A percentile compares a stretch with the other conserved stretches of the same genome.
phyloP scores from a whole-genome alignment of 2,329 filamentous ascomycete species.

The Tolypocladium sp. region DNA sequence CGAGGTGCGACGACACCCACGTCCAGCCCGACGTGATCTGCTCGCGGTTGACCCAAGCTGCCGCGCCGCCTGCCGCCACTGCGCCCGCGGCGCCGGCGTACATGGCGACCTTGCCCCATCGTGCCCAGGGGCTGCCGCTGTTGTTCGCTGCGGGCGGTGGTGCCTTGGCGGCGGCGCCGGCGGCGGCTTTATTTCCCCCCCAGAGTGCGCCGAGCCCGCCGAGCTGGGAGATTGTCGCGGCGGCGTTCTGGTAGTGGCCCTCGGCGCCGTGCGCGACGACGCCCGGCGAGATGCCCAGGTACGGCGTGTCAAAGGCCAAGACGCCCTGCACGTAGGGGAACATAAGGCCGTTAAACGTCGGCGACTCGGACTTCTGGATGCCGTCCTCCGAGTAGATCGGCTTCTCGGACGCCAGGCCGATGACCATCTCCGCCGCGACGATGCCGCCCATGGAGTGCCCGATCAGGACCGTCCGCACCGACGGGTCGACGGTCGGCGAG shows the following conservation, averaged over 20 bases:
- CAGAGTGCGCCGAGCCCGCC: constrained; percentile 60
- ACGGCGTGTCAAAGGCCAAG: constrained; percentile 91
- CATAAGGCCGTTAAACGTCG: constrained; percentile 58
- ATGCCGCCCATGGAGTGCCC: constrained; percentile 93
- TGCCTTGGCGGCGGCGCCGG: constrained; percentile 6
- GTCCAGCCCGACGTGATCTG: constrained; percentile 65
- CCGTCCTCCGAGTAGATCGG: constrained; percentile 41
- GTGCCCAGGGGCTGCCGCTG: constrained; percentile 49
- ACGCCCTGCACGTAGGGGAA: constrained; percentile 90
- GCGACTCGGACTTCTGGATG: constrained; percentile 23
- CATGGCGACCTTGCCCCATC: constrained; percentile 79
- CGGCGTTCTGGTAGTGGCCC: constrained; percentile 66
- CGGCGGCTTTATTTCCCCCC: constrained; percentile 28
- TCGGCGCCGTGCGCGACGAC: constrained; percentile 84
- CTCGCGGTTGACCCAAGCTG: constrained; percentile 78
- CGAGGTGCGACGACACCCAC: constrained; percentile 85
- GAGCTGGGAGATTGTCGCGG: constrained; percentile 60
- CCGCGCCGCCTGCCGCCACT: constrained; percentile 71
- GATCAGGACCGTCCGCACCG: constrained; percentile 70
- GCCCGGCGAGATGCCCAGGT: constrained; percentile 69
- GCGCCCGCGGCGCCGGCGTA: constrained; percentile 78
- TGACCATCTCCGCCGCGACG: constrained; percentile 79
- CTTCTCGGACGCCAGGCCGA: constrained; percentile 55
- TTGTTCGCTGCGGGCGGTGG: constrained; percentile 3
- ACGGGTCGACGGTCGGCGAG: constrained; percentile 78